Percentiles rank a stretch among this genome's conserved stretches.
Conservation (phyloP, 225 moss, liverwort and hornwort genomes). For the Bryum argenteum region DNA sequence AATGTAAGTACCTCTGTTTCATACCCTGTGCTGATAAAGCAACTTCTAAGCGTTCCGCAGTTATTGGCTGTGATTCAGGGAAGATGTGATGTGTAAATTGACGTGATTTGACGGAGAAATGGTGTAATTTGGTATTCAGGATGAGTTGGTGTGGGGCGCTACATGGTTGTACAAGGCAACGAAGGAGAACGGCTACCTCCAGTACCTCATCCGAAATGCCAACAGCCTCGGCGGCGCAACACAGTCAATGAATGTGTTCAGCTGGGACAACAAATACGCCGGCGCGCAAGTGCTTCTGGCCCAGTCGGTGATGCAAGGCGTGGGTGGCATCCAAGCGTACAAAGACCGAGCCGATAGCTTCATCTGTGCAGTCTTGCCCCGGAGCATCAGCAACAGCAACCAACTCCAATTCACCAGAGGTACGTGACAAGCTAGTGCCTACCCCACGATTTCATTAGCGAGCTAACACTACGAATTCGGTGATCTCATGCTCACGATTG, state of each 20-base stretch:
- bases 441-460: too few relatives aligned
- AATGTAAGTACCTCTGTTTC: slow-evolving; percentile 27
- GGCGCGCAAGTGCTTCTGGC: slow-evolving; percentile 54
- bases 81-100: not conserved
- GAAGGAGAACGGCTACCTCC: slow-evolving; percentile 35
- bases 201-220: slow-evolving; percentile 37
- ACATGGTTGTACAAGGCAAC: slow-evolving; percentile 57
- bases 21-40: too few relatives aligned
- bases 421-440: not conserved
- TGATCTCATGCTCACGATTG: too few relatives aligned
- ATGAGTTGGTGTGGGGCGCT: slow-evolving; percentile 49
- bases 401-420: slow-evolving; percentile 41
- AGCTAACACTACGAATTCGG: too few relatives aligned
- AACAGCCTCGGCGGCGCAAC: slow-evolving; percentile 38
- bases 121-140: slow-evolving; percentile 25
- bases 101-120: not conserved
- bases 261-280: slow-evolving; percentile 47
- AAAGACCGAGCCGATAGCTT: slow-evolving; percentile 48
- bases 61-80: too few relatives aligned
- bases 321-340: slow-evolving; percentile 43
- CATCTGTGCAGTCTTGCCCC: slow-evolving; percentile 44
- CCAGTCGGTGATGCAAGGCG: slow-evolving; percentile 47
- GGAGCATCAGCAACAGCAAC: slow-evolving; percentile 39
- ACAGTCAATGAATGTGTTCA: slow-evolving; percentile 39
- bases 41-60: too few relatives aligned